Evolutionary conservation across 73 alveolate genomes (phyloP).

Genomic region (Tetrahymena borealis): DNA sequence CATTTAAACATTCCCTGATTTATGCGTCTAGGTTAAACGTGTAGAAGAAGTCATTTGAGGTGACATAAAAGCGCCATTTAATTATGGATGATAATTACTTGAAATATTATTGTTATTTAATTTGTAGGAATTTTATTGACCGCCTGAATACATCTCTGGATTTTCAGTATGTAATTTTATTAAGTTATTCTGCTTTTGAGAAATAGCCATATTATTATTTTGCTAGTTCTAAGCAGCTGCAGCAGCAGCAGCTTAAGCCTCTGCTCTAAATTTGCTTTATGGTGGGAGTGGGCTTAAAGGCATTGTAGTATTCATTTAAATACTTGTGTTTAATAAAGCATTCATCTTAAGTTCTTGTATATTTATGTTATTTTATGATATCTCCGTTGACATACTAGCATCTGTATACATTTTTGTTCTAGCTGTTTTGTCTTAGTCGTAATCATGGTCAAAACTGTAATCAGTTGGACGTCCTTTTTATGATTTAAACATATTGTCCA

Average conservation of each 20-base stretch:
- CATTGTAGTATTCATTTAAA: neutral
- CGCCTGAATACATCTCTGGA: neutral
- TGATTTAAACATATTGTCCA: neutral
- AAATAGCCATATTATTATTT: neutral
- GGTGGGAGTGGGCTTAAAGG: neutral
- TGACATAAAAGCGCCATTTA: neutral
- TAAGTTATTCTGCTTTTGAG: neutral
- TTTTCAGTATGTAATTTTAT: neutral
- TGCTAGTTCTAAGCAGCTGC: too few relatives aligned
- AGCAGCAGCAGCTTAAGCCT: neutral
- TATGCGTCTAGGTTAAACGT: neutral
- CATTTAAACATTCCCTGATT: neutral
- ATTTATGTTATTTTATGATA: neutral
- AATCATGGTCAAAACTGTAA: neutral
- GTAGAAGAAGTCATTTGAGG: neutral
- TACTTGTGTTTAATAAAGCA: neutral
- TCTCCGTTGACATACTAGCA: neutral
- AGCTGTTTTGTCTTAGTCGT: neutral
- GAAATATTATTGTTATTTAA: neutral
- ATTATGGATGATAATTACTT: neutral
- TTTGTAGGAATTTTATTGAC: neutral
- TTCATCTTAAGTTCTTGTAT: neutral
- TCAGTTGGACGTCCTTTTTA: neutral
- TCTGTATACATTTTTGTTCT: neutral
- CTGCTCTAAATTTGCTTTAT: neutral